Percentiles rank a stretch among this genome's conserved stretches.
Evolutionary conservation across 2,329 filamentous ascomycete genomes (phyloP).

Genomic region (Diaporthe longicolla): DNA sequence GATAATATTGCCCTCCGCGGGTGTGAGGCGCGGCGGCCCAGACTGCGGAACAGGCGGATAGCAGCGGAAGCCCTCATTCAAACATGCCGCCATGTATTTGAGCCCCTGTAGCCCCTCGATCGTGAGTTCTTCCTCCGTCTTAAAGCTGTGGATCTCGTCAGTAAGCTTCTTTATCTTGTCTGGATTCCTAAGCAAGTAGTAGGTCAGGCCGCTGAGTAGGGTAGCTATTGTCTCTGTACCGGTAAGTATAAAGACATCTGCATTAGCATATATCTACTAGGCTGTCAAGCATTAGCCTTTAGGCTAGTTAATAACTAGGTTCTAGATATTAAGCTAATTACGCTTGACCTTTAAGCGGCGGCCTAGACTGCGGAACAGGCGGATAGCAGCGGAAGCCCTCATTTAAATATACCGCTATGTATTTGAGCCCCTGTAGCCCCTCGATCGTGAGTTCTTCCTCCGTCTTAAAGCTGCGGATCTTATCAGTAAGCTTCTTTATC

Average conservation of each 20-base stretch:
- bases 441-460: constrained; percentile 52
- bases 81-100: constrained; percentile 54
- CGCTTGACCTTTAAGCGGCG: no score
- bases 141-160: constrained; percentile 50
- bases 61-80: constrained; percentile 45
- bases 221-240: constrained; percentile 24
- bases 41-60: constrained; percentile 39
- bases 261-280: constrained; percentile 5
- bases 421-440: constrained; percentile 50
- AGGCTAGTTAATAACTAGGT: no score
- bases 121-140: constrained; percentile 50
- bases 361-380: constrained; percentile 35
- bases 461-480: constrained; percentile 50
- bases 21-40: constrained; percentile 37
- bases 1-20: constrained; percentile 33
- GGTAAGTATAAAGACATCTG: background rate
- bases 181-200: constrained; percentile 49
- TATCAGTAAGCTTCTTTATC: constrained; percentile 49
- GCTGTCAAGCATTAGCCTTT: background rate
- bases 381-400: constrained; percentile 42
- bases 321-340: no score
- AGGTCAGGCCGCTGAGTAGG: constrained; percentile 28
- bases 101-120: constrained; percentile 50
- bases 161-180: constrained; percentile 48
- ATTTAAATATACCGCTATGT: constrained; percentile 54